Conservation (phyloP, 2,329 filamentous ascomycete genomes). For the Cercospora berteroae region DNA sequence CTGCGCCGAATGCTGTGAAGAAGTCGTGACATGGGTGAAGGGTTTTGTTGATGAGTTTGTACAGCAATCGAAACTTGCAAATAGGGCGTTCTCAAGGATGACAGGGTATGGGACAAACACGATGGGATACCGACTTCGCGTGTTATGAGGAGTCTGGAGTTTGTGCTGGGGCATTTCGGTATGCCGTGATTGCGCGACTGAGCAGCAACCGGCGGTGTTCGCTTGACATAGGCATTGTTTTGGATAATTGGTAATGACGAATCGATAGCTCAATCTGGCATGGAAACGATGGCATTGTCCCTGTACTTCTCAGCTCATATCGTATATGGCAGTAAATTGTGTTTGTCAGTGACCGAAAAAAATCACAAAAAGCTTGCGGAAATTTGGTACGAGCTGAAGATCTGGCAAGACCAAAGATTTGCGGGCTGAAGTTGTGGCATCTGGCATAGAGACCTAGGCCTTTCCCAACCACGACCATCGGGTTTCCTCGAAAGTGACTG, state of each 20-base stretch:
- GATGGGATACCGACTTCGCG: background rate
- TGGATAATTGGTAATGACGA: background rate
- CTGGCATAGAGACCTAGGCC: too few relatives aligned
- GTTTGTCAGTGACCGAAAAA: too few relatives aligned
- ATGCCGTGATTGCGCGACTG: background rate
- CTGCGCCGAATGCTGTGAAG: constrained; percentile 37
- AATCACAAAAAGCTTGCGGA: too few relatives aligned
- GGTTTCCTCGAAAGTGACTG: too few relatives aligned
- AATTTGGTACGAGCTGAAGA: too few relatives aligned
- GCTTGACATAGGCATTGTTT: background rate
- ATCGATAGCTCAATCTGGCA: background rate
- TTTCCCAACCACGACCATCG: too few relatives aligned
- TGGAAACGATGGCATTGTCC: background rate
- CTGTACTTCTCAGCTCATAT: background rate
- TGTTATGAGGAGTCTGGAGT: background rate
- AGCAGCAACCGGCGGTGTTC: background rate
- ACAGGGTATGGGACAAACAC: background rate
- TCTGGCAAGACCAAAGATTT: too few relatives aligned
- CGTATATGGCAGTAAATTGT: background rate
- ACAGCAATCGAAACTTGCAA: background rate
- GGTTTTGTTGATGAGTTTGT: background rate
- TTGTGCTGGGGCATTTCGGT: background rate
- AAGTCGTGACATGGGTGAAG: constrained; percentile 10
- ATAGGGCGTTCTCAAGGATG: background rate
- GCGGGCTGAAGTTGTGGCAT: too few relatives aligned